Evolutionary conservation across 169 alveolate species (phyloP).

Genomic region (Perkinsus chesapeaki): DNA sequence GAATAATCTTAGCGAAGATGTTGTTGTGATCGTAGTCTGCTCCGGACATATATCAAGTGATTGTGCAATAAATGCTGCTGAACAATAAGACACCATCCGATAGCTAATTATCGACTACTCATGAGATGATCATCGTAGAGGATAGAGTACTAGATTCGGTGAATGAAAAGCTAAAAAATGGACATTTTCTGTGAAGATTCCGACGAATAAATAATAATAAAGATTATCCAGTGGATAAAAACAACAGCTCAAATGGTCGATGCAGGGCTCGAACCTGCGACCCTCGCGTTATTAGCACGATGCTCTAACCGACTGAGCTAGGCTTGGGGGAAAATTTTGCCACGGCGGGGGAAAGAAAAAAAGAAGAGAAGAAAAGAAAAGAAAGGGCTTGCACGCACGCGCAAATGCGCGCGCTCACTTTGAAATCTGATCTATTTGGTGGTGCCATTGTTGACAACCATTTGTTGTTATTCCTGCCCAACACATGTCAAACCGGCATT

Average conservation of each 20-base stretch:
- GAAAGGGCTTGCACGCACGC: background rate
- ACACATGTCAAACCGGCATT: background rate
- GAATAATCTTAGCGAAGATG: slow-evolving; percentile 3
- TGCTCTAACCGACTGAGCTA: background rate
- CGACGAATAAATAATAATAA: background rate
- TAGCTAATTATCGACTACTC: background rate
- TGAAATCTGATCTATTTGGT: background rate
- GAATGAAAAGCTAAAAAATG: background rate
- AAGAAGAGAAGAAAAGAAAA: background rate
- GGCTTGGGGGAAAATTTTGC: background rate
- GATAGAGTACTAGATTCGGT: too few species aligned
- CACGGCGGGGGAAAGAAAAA: background rate
- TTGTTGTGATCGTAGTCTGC: background rate
- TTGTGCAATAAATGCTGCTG: background rate
- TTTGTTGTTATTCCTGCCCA: background rate
- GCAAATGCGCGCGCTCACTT: background rate
- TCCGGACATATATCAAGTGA: background rate
- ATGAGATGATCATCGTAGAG: too few species aligned
- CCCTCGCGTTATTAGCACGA: background rate
- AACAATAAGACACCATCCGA: background rate
- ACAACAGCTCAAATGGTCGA: background rate
- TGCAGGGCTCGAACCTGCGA: background rate
- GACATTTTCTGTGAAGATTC: background rate
- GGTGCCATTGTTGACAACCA: background rate
- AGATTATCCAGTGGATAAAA: background rate